phyloP scores from a whole-genome alignment of 768 basidiomycete species.

The Trametes villosa region DNA sequence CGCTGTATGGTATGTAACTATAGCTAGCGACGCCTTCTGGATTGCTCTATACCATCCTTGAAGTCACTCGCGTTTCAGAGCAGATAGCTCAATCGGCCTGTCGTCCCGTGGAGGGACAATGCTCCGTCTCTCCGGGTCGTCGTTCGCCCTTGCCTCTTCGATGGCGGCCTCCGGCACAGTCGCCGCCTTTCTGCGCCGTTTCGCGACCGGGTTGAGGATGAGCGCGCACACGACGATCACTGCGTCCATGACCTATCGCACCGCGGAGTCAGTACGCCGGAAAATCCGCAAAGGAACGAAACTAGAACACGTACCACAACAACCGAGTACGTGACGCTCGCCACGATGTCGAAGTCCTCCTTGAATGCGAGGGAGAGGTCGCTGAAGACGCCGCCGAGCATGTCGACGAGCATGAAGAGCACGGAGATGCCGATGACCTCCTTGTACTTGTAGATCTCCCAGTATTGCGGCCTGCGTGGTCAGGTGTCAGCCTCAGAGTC shows the following conservation, averaged over 20 bases:
- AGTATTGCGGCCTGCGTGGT: slow-evolving; percentile 60
- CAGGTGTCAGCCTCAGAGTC: neutral
- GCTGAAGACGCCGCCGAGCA: slow-evolving; percentile 70
- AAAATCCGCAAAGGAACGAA: no score
- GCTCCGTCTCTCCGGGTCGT: no score
- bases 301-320: slow-evolving; percentile 47
- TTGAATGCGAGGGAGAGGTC: slow-evolving; percentile 70
- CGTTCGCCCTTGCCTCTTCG: neutral
- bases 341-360: slow-evolving; percentile 61
- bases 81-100: no score
- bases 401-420: slow-evolving; percentile 69
- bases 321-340: slow-evolving; percentile 62
- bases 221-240: slow-evolving; percentile 61
- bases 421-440: slow-evolving; percentile 72
- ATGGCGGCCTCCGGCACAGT: neutral
- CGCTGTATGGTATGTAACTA: neutral
- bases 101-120: no score
- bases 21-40: neutral
- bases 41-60: no score
- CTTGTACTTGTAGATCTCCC: slow-evolving; percentile 67
- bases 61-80: no score
- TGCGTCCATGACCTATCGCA: slow-evolving; percentile 60
- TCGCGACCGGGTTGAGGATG: slow-evolving; percentile 64
- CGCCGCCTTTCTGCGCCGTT: slow-evolving; percentile 30
- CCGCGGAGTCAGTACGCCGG: neutral